Conservation (phyloP, 805 yeast genomes). For the Candida vartiovaarae region DNA sequence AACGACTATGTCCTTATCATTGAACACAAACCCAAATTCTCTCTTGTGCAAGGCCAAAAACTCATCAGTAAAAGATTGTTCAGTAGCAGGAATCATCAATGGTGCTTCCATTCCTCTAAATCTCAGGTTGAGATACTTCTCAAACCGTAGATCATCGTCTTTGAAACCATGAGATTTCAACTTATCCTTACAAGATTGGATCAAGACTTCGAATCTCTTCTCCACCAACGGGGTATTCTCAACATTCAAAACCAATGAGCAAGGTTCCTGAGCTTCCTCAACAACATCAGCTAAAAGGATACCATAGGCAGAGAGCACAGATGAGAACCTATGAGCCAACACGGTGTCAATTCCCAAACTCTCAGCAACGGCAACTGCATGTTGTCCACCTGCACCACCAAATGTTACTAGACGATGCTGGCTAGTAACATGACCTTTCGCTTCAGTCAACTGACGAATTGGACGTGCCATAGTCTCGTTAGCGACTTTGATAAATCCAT, state of each 20-base stretch:
- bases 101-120: constrained; percentile 89
- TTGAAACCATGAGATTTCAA: constrained; percentile 48
- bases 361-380: constrained; percentile 71
- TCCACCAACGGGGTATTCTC: constrained; percentile 30
- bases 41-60: constrained; percentile 52
- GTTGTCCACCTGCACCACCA: constrained; percentile 95
- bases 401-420: constrained; percentile 72
- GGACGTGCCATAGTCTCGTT: constrained; percentile 91
- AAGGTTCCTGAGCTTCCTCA: constrained; percentile 71
- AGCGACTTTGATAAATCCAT: constrained; percentile 77
- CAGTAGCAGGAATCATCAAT: constrained; percentile 48
- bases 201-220: constrained; percentile 39
- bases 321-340: constrained; percentile 73
- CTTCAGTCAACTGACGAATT: constrained; percentile 76
- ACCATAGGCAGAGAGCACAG: constrained; percentile 82
- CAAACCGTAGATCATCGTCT: constrained; percentile 39
- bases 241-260: constrained; percentile 36
- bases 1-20: constrained; percentile 50
- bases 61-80: constrained; percentile 31
- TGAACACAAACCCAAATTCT: constrained; percentile 68
- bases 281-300: constrained; percentile 84
- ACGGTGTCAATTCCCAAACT: constrained; percentile 62
- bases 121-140: constrained; percentile 67
- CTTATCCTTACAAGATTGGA: constrained; percentile 32
- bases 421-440: constrained; percentile 64